These are phyloP conservation scores for Biscogniauxia marginata DNA, from an alignment of 2,329 filamentous ascomycete species.

Conservation along the genomic window DNA sequence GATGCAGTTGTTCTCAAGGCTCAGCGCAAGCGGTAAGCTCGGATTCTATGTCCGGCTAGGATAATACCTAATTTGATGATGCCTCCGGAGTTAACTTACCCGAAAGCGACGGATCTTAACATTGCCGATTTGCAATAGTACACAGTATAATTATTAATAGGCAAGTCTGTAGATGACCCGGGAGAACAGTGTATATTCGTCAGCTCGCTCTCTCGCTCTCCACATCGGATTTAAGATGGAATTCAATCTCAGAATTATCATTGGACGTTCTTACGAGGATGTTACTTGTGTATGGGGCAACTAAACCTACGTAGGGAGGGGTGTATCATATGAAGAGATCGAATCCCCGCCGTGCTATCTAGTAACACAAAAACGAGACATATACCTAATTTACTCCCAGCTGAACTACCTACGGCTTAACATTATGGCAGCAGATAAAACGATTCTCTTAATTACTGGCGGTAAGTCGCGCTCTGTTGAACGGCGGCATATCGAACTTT, in stretches of 20 bases:
- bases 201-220: not conserved
- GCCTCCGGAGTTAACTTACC: too few species aligned
- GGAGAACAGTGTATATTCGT: not conserved
- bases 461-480: slow-evolving; percentile 13
- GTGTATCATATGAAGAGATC: not conserved
- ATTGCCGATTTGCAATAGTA: too few species aligned
- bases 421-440: slow-evolving; percentile 21
- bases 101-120: too few species aligned
- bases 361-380: not conserved
- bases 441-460: slow-evolving; percentile 20
- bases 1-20: too few species aligned
- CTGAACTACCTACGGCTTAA: not conserved
- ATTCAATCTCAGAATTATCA: not conserved
- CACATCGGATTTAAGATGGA: not conserved
- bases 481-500: not conserved
- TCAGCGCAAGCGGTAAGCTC: too few species aligned
- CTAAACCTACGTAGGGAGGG: too few species aligned
- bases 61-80: too few species aligned
- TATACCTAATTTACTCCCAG: not conserved
- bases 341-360: not conserved
- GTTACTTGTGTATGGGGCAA: too few species aligned
- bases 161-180: not conserved
- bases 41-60: too few species aligned
- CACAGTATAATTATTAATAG: too few species aligned
- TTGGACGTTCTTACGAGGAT: too few species aligned